phyloP scores from a whole-genome alignment of 768 basidiomycete species.

The Hericium erinaceus region DNA sequence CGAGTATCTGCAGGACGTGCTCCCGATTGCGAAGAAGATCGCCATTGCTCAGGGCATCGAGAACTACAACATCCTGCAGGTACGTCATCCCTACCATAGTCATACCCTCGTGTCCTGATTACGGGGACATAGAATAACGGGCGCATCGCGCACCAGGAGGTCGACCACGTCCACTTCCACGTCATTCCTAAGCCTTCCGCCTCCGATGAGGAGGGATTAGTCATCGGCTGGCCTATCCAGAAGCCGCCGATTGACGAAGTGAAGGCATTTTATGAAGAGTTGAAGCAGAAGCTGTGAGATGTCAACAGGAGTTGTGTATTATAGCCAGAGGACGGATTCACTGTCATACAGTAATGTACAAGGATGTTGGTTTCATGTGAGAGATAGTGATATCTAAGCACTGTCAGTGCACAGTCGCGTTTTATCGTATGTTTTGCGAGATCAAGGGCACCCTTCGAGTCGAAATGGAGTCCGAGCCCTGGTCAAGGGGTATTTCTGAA shows the following conservation, averaged over 20 bases:
- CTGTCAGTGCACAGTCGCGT: no score
- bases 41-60: constrained; percentile 63
- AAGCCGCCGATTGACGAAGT: constrained; percentile 55
- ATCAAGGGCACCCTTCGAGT: no score
- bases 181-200: constrained; percentile 83
- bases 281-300: constrained; percentile 44
- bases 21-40: constrained; percentile 84
- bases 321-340: no score
- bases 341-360: no score
- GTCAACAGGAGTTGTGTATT: no score
- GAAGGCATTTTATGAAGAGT: constrained; percentile 43
- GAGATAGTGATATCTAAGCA: no score
- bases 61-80: constrained; percentile 85
- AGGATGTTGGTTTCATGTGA: no score
- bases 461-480: no score
- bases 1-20: constrained; percentile 64
- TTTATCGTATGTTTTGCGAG: no score
- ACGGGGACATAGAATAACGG: constrained; percentile 51
- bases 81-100: constrained; percentile 10
- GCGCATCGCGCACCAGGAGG: constrained; percentile 45
- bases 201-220: constrained; percentile 61
- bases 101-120: background rate
- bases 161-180: constrained; percentile 89
- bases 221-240: constrained; percentile 71
- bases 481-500: no score